phyloP scores from a whole-genome alignment of 169 alveolate species.

The Plasmodium coatneyi region DNA sequence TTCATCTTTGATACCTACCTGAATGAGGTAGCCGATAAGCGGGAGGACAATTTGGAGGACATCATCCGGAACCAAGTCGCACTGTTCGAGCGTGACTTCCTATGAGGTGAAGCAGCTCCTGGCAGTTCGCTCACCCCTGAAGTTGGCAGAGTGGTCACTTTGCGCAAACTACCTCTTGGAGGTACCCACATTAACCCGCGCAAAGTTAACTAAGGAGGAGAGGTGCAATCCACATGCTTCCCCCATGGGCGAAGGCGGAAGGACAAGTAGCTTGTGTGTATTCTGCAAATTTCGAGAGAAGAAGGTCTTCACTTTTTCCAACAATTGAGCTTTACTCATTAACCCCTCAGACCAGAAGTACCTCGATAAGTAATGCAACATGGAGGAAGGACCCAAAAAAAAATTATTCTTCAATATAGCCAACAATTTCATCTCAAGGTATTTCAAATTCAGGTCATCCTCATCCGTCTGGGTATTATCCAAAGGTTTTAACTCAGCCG shows the following conservation, averaged over 20 bases:
- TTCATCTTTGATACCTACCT: slow-evolving; percentile 58
- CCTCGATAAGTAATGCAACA: slow-evolving; percentile 34
- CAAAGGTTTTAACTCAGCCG: slow-evolving; percentile 70
- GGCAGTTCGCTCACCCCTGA: not conserved
- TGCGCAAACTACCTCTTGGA: not conserved
- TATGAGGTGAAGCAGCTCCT: slow-evolving; percentile 1
- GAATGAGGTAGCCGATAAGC: slow-evolving; percentile 5
- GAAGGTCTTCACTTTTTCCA: slow-evolving; percentile 28
- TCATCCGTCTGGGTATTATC: slow-evolving; percentile 71
- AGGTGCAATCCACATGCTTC: slow-evolving; percentile 42
- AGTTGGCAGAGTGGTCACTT: not conserved
- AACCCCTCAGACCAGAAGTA: slow-evolving; percentile 26
- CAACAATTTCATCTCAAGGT: slow-evolving; percentile 53
- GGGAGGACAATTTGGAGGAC: slow-evolving; percentile 41
- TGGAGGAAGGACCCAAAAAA: slow-evolving; percentile 58
- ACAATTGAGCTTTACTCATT: slow-evolving; percentile 12
- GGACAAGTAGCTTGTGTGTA: slow-evolving; percentile 49
- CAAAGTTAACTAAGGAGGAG: slow-evolving; percentile 8
- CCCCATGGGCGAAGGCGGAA: slow-evolving; percentile 48
- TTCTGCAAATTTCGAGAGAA: slow-evolving; percentile 30
- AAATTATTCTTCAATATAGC: slow-evolving; percentile 51
- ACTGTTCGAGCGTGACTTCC: slow-evolving; percentile 42
- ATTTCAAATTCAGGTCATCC: slow-evolving; percentile 37
- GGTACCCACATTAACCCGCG: slow-evolving; percentile 1
- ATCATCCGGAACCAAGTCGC: slow-evolving; percentile 49